Percentiles rank a stretch among this genome's conserved stretches.
These are phyloP conservation scores for Silene uniflora DNA, from an alignment of 148 eudicot species.

Conservation along the genomic window DNA sequence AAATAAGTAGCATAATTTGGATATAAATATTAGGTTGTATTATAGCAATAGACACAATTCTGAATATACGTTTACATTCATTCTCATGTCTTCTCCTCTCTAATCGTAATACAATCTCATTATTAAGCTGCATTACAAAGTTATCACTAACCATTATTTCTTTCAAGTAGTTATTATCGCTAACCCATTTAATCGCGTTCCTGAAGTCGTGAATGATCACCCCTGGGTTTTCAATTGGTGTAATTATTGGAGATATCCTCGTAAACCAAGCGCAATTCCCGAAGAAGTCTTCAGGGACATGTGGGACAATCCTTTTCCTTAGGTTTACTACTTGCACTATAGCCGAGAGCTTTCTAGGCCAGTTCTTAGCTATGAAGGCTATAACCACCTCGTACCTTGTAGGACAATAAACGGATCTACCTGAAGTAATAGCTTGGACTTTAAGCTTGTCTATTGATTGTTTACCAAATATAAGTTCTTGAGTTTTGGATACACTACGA, in stretches of 20 bases:
- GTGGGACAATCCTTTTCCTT: conserved; percentile 1
- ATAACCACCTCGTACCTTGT: background rate
- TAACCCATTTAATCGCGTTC: background rate
- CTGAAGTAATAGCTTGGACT: no score
- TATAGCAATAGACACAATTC: no score
- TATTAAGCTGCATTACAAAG: background rate
- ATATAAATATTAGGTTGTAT: no score
- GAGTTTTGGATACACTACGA: no score
- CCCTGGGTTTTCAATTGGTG: no score
- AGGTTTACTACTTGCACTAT: conserved; percentile 1
- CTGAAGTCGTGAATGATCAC: background rate
- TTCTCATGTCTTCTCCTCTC: no score
- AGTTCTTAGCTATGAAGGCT: background rate
- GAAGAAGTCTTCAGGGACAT: background rate
- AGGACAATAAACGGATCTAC: background rate
- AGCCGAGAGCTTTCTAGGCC: background rate
- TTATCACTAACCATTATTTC: background rate
- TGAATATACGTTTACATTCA: no score
- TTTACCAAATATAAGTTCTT: background rate
- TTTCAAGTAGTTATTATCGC: background rate
- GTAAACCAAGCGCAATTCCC: background rate
- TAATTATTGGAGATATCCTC: background rate
- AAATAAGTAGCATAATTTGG: no score
- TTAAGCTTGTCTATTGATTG: background rate
- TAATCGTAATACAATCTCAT: no score